Evolutionary conservation across 306 rosid genomes (phyloP).

Genomic region (Herpetospermum pedunculosum): DNA sequence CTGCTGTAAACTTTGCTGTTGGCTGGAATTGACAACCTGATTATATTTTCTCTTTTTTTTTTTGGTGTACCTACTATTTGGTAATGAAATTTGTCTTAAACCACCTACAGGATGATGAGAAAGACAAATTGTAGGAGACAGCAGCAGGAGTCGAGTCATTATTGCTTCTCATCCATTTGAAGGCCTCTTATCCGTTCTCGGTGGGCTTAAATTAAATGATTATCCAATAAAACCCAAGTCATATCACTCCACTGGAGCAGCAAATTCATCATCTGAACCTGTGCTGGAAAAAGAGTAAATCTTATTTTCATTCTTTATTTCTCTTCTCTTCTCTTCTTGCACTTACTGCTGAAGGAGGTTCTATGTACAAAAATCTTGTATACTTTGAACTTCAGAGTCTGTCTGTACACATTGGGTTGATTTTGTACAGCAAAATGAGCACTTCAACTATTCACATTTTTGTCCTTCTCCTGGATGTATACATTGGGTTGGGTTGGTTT

Average conservation of each 20-base stretch:
- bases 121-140: slow-evolving; percentile 17
- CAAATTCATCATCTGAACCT: background rate
- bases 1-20: background rate
- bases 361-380: background rate
- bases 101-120: slow-evolving; percentile 42
- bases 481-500: no score
- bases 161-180: background rate
- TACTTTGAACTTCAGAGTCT: background rate
- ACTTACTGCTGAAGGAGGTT: background rate
- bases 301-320: background rate
- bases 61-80: background rate
- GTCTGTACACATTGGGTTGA: background rate
- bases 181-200: background rate
- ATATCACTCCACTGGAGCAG: background rate
- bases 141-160: background rate
- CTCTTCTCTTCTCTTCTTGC: background rate
- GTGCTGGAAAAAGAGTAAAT: background rate
- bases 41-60: background rate
- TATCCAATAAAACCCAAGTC: background rate
- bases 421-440: background rate
- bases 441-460: background rate
- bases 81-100: background rate
- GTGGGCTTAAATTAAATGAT: background rate
- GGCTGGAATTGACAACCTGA: background rate
- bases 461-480: no score